A percentile compares a stretch with the other conserved stretches of the same genome.
These are phyloP conservation scores for Carex pumila DNA, from an alignment of 176 grass and related monocot species.

Conservation along the genomic window DNA sequence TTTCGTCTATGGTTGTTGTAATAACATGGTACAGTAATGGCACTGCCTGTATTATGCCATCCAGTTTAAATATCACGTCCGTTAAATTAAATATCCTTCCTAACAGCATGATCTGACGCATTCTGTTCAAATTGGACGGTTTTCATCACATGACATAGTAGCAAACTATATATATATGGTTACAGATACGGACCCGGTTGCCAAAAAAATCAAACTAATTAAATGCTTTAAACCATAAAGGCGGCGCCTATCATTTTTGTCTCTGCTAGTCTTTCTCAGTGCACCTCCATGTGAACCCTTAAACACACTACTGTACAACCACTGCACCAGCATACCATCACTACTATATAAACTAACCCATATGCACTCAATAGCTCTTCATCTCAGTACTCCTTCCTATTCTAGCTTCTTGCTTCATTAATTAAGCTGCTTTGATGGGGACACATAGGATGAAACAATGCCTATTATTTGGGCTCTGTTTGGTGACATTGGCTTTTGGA, in stretches of 20 bases:
- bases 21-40: neutral
- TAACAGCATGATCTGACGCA: neutral
- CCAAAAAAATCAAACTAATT: neutral
- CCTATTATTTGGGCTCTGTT: constrained; percentile 13
- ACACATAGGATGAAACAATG: neutral
- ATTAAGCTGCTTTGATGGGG: constrained; percentile 1
- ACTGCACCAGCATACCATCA: neutral
- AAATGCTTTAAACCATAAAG: constrained; percentile 10
- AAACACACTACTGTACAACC: neutral
- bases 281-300: constrained; percentile 4
- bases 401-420: neutral
- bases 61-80: neutral
- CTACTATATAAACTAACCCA: constrained; percentile 7
- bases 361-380: neutral
- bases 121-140: neutral
- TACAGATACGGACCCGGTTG: neutral
- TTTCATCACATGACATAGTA: neutral
- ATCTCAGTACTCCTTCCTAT: neutral
- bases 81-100: neutral
- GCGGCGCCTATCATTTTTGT: neutral
- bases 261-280: neutral
- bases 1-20: neutral
- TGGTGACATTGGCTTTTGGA: neutral
- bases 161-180: too few relatives aligned
- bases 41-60: neutral